These are phyloP conservation scores for Pichia cactophila DNA, from an alignment of 1,139 yeast species.

Conservation along the genomic window DNA sequence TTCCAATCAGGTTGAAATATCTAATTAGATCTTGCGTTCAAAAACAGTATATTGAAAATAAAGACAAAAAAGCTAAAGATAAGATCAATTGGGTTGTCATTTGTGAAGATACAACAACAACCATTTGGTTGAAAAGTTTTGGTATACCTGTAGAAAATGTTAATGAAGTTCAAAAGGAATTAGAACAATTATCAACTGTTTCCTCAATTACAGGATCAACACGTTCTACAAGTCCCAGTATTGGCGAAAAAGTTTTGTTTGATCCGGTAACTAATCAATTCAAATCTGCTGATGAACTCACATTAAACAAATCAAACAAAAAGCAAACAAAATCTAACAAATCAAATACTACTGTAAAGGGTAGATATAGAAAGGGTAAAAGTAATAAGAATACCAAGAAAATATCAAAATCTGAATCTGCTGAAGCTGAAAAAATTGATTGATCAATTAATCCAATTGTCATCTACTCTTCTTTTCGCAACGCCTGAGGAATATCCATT, in stretches of 20 bases:
- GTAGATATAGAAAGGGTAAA: background rate
- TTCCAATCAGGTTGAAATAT: slow-evolving; percentile 43
- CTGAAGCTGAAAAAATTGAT: background rate
- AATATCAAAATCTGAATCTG: background rate
- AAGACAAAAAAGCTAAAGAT: slow-evolving; percentile 5
- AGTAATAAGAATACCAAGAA: background rate
- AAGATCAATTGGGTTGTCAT: slow-evolving; percentile 43
- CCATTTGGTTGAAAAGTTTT: slow-evolving; percentile 49
- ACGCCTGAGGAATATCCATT: no score
- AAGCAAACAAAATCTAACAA: background rate
- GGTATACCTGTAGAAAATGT: slow-evolving; percentile 46
- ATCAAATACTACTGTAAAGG: background rate
- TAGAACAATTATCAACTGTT: slow-evolving; percentile 11
- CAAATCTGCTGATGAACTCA: background rate
- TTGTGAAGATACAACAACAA: slow-evolving; percentile 47
- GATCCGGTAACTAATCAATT: slow-evolving; percentile 11
- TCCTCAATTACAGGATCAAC: background rate
- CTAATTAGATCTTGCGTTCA: slow-evolving; percentile 45
- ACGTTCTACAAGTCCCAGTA: background rate
- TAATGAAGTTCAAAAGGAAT: slow-evolving; percentile 39
- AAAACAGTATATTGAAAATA: slow-evolving; percentile 36
- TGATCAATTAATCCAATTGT: no score
- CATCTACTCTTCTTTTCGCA: no score
- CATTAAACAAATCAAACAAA: slow-evolving; percentile 24
- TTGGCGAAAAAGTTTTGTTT: slow-evolving; percentile 7